phyloP scores from a whole-genome alignment of 1,284 basidiomycete genomes.

The Austropuccinia psidii region DNA sequence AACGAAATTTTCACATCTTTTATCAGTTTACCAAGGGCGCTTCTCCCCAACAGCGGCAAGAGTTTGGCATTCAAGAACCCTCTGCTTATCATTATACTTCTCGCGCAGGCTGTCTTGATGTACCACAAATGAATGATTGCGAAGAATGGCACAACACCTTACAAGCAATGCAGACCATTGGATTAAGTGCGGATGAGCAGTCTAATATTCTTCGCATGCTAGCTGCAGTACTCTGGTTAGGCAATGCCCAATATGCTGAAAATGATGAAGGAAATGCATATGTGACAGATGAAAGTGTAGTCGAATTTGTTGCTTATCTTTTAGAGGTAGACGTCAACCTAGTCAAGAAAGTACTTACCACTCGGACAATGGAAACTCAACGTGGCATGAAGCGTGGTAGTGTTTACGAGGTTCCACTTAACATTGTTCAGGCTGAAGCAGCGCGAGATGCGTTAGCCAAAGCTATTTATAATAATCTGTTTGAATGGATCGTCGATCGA shows the following conservation, averaged over 20 bases:
- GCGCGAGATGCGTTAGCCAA: conserved; percentile 89
- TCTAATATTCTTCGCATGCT: conserved; percentile 88
- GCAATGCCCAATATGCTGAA: conserved; percentile 85
- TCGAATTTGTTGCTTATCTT: conserved; percentile 89
- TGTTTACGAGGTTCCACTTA: conserved; percentile 91
- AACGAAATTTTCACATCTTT: conserved; percentile 98
- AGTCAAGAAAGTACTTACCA: conserved; percentile 79
- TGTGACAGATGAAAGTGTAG: conserved; percentile 76
- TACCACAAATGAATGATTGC: conserved; percentile 81
- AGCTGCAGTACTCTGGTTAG: conserved; percentile 88
- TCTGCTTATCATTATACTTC: conserved; percentile 93
- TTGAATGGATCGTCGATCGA: conserved; percentile 98
- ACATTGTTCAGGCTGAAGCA: conserved; percentile 79
- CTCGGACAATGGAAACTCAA: conserved; percentile 83
- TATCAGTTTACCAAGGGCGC: conserved; percentile 99
- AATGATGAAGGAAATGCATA: conserved; percentile 78
- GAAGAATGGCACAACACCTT: conserved; percentile 82
- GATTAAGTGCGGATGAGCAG: conserved; percentile 75
- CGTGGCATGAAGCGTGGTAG: conserved; percentile 67
- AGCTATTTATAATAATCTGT: conserved; percentile 96
- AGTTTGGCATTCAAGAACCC: conserved; percentile 92
- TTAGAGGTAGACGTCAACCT: conserved; percentile 73
- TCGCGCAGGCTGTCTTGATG: conserved; percentile 81
- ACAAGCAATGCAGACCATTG: conserved; percentile 91
- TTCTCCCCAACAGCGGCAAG: conserved; percentile 76